Evolutionary conservation across 306 rosid genomes (phyloP), one percentile per base, ranked within the genome.

Genomic region (Datisca glomerata): DNA sequence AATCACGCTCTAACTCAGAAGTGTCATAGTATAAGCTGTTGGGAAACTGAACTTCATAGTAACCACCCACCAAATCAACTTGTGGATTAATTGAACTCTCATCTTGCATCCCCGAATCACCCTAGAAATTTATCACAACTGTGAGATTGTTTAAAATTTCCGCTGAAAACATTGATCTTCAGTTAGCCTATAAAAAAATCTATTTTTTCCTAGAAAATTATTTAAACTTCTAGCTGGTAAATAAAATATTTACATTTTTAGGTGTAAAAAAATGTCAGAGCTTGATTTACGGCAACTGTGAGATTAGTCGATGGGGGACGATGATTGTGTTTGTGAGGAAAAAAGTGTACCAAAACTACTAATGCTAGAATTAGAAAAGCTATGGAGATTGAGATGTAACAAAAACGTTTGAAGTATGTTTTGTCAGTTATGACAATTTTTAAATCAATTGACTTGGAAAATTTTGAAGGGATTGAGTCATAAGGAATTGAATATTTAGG

Each of bases 1-100:
- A 23, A 81, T 41, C 50, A 70, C 75, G 22, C 60, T 70, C 96
- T 94, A 86, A 55, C 94, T 73, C 85, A 86, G 54, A 57, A 86
- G 37, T 37, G 94, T 73, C 29, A 81, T 45, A 4, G 94, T 68
- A 66, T 81, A 86, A 56, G 94, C 94, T 53, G 86, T 75, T 37
- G 86, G 55, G 61, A 86, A 86, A 47, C 67, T 86, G 61, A 78
- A 81, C 69, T 86, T 86, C 12, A 78, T 86, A 78, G 62, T 75
- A 86, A 49, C 96, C 94, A n/a, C 94, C 92, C 41, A 35, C 44
- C 45, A 81, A 91, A 53, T 65, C 44, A 38, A 44, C 54, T 8
- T 28, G 58, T 57, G 34, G 22, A 24, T 46, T 43, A 29, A 47
- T 48, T 11, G 41, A 53, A 21, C 48, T 45, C 49, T 91, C 94